A percentile compares a stretch with the other conserved stretches of the same genome.
phyloP scores from a whole-genome alignment of 2,329 filamentous ascomycete genomes.

The Byssothecium circinans region DNA sequence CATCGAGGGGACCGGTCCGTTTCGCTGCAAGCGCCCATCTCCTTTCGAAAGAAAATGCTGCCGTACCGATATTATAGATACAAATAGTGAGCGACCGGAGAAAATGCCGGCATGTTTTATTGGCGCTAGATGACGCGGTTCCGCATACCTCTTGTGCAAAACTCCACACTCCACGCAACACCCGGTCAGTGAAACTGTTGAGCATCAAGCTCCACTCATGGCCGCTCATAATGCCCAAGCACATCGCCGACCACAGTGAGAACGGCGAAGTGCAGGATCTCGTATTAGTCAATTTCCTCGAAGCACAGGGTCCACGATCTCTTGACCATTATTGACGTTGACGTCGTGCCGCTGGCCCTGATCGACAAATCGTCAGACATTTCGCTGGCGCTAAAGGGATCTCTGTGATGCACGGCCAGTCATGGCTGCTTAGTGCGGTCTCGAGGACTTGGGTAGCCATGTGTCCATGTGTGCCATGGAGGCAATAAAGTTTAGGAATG shows the following conservation, averaged over 20 bases:
- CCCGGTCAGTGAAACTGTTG: not conserved
- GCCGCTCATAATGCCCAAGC: not conserved
- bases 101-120: not conserved
- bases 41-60: not conserved
- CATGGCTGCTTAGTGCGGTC: not conserved
- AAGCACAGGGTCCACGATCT: not conserved
- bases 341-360: not conserved
- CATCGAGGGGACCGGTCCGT: not conserved
- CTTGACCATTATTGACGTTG: not conserved
- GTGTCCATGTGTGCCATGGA: too few species aligned
- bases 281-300: not conserved
- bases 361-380: slow-evolving; percentile 1
- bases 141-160: too few species aligned
- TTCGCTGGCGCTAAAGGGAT: not conserved
- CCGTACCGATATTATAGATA: too few species aligned
- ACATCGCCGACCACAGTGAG: not conserved
- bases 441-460: not conserved
- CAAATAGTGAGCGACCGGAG: not conserved
- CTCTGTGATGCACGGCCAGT: not conserved
- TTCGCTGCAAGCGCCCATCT: not conserved
- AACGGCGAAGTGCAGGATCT: slow-evolving; percentile 1
- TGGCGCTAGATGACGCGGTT: not conserved
- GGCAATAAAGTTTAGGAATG: slow-evolving; percentile 2
- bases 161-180: too few species aligned
- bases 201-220: not conserved